Conservation (phyloP, 805 yeast genomes). For the Yarrowia sp. region DNA sequence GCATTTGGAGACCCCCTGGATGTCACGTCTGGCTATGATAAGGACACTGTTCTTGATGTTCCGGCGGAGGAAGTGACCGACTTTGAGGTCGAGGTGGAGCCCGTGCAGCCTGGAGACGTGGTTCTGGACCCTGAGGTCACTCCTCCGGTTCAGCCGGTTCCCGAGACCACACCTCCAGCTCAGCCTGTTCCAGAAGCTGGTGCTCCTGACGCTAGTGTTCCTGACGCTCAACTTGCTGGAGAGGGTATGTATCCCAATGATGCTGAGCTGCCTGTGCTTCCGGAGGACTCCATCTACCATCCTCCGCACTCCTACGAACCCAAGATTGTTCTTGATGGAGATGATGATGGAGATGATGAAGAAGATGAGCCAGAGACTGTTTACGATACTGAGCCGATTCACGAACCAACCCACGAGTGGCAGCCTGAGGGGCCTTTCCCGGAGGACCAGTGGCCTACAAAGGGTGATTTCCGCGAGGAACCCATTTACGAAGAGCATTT, state of each 20-base stretch:
- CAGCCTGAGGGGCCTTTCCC: background rate
- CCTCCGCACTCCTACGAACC: slow-evolving; percentile 10
- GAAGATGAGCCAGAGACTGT: background rate
- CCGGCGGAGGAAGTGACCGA: background rate
- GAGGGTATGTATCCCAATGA: background rate
- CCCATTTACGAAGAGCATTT: background rate
- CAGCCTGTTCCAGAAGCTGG: background rate
- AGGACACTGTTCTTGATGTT: slow-evolving; percentile 6
- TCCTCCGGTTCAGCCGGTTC: background rate
- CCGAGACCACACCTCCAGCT: background rate
- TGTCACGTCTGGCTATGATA: slow-evolving; percentile 12
- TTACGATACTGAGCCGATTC: background rate
- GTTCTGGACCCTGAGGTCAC: background rate
- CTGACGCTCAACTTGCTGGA: background rate
- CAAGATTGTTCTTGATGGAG: background rate
- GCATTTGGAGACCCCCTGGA: slow-evolving; percentile 8
- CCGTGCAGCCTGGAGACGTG: background rate
- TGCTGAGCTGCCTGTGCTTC: background rate
- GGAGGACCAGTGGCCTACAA: background rate
- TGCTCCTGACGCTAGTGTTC: background rate
- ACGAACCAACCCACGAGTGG: background rate
- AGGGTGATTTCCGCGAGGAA: background rate
- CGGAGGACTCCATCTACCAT: background rate
- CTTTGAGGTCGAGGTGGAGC: background rate
- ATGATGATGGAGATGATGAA: background rate